Percentiles rank a stretch among this genome's conserved stretches.
Evolutionary conservation across 106 monocot genomes (phyloP).

Genomic region (Ottelia alismoides): DNA sequence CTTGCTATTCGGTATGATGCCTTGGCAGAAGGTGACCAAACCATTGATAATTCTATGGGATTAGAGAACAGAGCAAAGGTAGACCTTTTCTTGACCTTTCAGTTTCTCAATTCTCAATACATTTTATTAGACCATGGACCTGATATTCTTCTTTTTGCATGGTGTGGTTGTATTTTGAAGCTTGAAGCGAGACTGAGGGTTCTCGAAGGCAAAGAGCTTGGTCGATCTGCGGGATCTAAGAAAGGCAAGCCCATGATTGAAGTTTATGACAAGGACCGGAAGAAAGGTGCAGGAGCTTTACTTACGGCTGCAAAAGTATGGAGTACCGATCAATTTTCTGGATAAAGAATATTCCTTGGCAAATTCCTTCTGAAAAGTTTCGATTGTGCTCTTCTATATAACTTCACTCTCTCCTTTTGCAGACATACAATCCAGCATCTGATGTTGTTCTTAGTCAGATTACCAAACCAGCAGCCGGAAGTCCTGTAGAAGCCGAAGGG

Average conservation of each 20-base stretch:
- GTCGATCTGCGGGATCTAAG: conserved; percentile 57
- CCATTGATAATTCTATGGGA: conserved; percentile 58
- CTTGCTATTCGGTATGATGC: conserved; percentile 83
- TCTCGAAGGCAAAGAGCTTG: conserved; percentile 86
- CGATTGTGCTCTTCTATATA: neutral
- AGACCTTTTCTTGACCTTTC: neutral
- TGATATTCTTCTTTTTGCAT: too few species aligned
- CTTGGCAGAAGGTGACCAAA: conserved; percentile 38
- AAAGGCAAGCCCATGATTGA: conserved; percentile 96
- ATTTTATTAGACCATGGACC: neutral
- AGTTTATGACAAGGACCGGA: conserved; percentile 83
- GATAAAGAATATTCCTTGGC: conserved; percentile 1
- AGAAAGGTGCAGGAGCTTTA: conserved; percentile 74
- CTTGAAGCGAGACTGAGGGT: conserved; percentile 67
- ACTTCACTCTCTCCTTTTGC: conserved; percentile 2
- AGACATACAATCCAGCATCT: conserved; percentile 49
- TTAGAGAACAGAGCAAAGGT: conserved; percentile 79
- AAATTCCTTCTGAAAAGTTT: conserved; percentile 61
- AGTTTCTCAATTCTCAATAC: neutral
- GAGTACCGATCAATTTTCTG: too few species aligned
- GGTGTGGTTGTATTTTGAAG: too few species aligned
- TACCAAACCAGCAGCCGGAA: neutral
- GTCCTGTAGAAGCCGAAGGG: neutral
- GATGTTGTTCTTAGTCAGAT: conserved; percentile 26
- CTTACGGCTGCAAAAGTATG: conserved; percentile 82